phyloP scores from a whole-genome alignment of 352 stramenopile species.

The Phytopythium litorale region DNA sequence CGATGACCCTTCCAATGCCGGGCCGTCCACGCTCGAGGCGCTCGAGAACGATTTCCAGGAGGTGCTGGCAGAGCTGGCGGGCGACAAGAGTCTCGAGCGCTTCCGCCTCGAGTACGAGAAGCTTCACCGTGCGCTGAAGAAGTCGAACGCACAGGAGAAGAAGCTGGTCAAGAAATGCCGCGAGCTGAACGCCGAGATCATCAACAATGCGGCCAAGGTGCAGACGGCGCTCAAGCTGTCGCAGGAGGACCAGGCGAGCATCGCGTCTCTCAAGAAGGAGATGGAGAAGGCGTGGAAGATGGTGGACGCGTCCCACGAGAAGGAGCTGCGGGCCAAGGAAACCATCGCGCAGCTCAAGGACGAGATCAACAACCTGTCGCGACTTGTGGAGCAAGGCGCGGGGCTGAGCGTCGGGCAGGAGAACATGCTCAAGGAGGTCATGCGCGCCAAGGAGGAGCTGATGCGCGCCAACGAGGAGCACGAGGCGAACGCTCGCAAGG shows the following conservation, averaged over 20 bases:
- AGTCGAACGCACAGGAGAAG: constrained; percentile 94
- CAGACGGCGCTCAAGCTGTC: constrained; percentile 94
- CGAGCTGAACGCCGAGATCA: constrained; percentile 94
- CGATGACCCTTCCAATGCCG: not conserved
- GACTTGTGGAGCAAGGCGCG: constrained; percentile 94
- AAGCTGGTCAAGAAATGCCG: constrained; percentile 95
- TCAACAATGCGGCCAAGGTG: constrained; percentile 95
- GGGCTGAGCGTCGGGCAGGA: constrained; percentile 91
- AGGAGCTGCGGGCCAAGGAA: constrained; percentile 92
- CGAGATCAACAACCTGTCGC: constrained; percentile 93
- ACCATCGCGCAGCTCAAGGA: constrained; percentile 95
- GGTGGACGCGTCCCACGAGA: constrained; percentile 94
- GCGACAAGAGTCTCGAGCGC: constrained; percentile 91
- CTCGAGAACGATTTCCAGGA: constrained; percentile 94
- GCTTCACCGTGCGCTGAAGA: constrained; percentile 91
- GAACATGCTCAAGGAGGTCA: constrained; percentile 90
- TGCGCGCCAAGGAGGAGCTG: constrained; percentile 88
- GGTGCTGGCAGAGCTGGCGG: constrained; percentile 89
- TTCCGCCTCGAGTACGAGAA: constrained; percentile 97
- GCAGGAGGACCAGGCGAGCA: constrained; percentile 93
- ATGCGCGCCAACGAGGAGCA: constrained; percentile 85
- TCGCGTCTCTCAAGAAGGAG: constrained; percentile 93
- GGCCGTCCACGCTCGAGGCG: constrained; percentile 66
- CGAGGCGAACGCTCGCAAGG: constrained; percentile 72
- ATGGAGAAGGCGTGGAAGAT: constrained; percentile 96